Evolutionary conservation across 805 yeast species (phyloP).

Genomic region (Yarrowia divulgata): DNA sequence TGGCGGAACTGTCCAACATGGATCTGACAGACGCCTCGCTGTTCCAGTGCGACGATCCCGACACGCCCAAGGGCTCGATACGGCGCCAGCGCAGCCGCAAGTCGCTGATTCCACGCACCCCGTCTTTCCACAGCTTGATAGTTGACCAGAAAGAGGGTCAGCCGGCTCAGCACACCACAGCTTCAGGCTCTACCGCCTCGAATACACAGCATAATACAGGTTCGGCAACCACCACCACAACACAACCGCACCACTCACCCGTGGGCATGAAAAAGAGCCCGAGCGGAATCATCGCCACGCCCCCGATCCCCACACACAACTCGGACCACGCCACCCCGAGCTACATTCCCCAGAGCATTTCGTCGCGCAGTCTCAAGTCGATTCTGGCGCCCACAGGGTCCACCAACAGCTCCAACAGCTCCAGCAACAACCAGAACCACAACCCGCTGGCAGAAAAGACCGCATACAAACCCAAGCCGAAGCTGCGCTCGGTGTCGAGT

Average conservation of each 20-base stretch:
- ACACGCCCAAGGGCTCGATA: slow-evolving; percentile 31
- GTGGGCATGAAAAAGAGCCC: slow-evolving; percentile 2
- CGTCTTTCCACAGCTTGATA: slow-evolving; percentile 22
- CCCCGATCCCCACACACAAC: slow-evolving; percentile 17
- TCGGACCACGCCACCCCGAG: slow-evolving; percentile 9
- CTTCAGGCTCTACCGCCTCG: background rate
- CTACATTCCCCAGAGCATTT: slow-evolving; percentile 26
- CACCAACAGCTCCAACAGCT: background rate
- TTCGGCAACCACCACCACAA: too few species aligned
- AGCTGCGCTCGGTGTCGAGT: slow-evolving; percentile 11
- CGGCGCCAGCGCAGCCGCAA: slow-evolving; percentile 26
- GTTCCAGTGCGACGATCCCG: slow-evolving; percentile 34
- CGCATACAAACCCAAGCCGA: background rate
- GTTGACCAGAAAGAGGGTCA: slow-evolving; percentile 12
- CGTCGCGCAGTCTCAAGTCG: slow-evolving; percentile 28
- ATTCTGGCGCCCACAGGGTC: slow-evolving; percentile 1
- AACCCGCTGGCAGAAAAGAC: slow-evolving; percentile 11
- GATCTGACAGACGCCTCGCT: slow-evolving; percentile 35
- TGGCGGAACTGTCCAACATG: slow-evolving; percentile 30
- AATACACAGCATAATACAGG: background rate
- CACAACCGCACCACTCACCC: background rate
- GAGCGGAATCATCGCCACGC: slow-evolving; percentile 19
- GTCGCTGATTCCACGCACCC: slow-evolving; percentile 29
- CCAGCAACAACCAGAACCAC: slow-evolving; percentile 26
- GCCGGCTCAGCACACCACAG: too few species aligned